Conservation (phyloP, 495 filamentous ascomycete genomes). For the Symbiotaphrina buchneri region DNA sequence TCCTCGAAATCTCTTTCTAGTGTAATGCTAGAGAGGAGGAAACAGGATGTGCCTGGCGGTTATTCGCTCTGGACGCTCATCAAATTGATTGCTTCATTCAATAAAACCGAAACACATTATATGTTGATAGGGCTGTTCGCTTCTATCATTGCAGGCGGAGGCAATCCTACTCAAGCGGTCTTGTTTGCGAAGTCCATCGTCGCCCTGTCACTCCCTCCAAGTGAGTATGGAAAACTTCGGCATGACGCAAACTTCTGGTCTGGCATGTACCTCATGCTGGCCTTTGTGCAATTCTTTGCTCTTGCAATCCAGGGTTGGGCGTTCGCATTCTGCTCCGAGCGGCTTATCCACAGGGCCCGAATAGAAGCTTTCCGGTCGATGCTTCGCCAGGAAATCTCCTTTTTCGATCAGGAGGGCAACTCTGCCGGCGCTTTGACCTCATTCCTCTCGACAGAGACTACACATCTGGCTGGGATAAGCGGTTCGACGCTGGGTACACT, state of each 20-base stretch:
- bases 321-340: conserved; percentile 70
- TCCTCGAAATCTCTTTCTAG: conserved; percentile 52
- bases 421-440: conserved; percentile 64
- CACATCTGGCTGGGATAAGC: conserved; percentile 61
- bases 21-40: conserved; percentile 32
- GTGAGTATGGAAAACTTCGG: conserved; percentile 26
- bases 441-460: conserved; percentile 71
- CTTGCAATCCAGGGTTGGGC: conserved; percentile 44
- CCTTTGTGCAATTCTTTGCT: conserved; percentile 47
- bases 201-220: conserved; percentile 28
- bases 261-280: conserved; percentile 89
- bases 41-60: conserved; percentile 18
- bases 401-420: conserved; percentile 73
- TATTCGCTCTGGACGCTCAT: conserved; percentile 69
- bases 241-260: conserved; percentile 71
- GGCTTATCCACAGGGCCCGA: conserved; percentile 60
- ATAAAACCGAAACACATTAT: conserved; percentile 42
- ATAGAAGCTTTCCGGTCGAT: conserved; percentile 65
- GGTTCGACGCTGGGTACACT: conserved; percentile 66
- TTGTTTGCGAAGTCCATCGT: conserved; percentile 79
- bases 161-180: conserved; percentile 70
- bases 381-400: conserved; percentile 80
- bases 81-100: conserved; percentile 67
- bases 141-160: conserved; percentile 60
- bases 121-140: conserved; percentile 64